These are phyloP conservation scores for Arachnopeziza araneosa DNA, from an alignment of 2,329 filamentous ascomycete genomes.

Conservation along the genomic window DNA sequence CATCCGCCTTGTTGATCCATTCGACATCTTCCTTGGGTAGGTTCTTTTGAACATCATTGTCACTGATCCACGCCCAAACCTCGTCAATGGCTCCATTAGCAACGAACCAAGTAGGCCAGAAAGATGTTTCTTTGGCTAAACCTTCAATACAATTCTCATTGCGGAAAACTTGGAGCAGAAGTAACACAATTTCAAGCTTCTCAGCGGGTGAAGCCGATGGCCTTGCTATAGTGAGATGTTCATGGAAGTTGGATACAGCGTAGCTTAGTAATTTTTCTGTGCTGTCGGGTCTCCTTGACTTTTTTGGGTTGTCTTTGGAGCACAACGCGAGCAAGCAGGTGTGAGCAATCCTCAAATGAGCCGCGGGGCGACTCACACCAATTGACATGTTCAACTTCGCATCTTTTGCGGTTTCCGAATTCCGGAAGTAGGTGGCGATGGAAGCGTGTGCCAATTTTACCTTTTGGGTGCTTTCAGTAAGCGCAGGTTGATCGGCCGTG, in stretches of 20 bases:
- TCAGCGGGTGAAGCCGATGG: not conserved
- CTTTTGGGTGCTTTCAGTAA: not conserved
- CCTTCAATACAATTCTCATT: not conserved
- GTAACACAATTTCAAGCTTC: not conserved
- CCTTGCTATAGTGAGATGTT: not conserved
- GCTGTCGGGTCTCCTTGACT: not conserved
- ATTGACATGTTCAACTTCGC: not conserved
- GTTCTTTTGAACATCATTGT: not conserved
- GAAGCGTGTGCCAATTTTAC: constrained; percentile 3
- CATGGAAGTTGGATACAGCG: not conserved
- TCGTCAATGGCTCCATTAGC: not conserved
- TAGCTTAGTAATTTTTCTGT: not conserved
- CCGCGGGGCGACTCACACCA: not conserved
- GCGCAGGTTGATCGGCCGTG: not conserved
- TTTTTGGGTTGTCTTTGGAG: not conserved
- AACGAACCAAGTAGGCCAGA: not conserved
- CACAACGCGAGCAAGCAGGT: not conserved
- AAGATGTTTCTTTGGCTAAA: not conserved
- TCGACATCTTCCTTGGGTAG: not conserved
- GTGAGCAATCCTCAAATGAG: constrained; percentile 1
- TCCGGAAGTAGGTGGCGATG: constrained; percentile 1
- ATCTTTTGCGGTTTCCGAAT: not conserved
- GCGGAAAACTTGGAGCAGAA: not conserved
- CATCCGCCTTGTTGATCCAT: not conserved
- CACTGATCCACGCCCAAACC: not conserved